These are phyloP conservation scores for Xenosphaeropsis pyriputrescens DNA, from an alignment of 2,329 filamentous ascomycete species.

Conservation along the genomic window DNA sequence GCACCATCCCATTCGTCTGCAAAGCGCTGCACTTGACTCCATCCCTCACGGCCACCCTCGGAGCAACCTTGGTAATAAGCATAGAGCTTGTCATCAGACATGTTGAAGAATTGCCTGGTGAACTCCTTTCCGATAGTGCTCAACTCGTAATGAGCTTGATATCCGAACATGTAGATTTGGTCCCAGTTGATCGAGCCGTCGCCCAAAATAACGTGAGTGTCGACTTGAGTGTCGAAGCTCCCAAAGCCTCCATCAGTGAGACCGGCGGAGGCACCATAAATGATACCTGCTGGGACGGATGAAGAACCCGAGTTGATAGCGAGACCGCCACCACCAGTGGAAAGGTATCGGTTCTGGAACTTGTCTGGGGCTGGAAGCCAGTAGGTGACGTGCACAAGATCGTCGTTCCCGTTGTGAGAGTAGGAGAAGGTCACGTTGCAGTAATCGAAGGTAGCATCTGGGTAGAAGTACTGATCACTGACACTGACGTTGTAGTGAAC, in stretches of 20 bases:
- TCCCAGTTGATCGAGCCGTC: slow-evolving; percentile 24
- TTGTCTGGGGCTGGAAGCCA: slow-evolving; percentile 25
- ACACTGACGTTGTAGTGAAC: slow-evolving; percentile 19
- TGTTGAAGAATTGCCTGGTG: slow-evolving; percentile 25
- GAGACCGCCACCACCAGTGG: slow-evolving; percentile 29
- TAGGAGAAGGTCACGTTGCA: slow-evolving; percentile 32
- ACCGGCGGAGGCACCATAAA: slow-evolving; percentile 31
- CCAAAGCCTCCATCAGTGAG: slow-evolving; percentile 35
- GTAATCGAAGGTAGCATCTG: slow-evolving; percentile 20
- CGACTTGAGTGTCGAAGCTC: slow-evolving; percentile 24
- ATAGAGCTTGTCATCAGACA: slow-evolving; percentile 16
- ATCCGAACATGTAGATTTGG: slow-evolving; percentile 22
- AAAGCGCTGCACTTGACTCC: slow-evolving; percentile 26
- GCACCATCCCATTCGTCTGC: slow-evolving; percentile 27
- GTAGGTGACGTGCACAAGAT: slow-evolving; percentile 22
- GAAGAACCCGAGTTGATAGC: slow-evolving; percentile 23
- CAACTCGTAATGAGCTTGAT: slow-evolving; percentile 21
- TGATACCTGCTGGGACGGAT: slow-evolving; percentile 23
- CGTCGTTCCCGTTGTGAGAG: slow-evolving; percentile 23
- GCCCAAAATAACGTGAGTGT: slow-evolving; percentile 20
- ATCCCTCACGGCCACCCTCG: slow-evolving; percentile 32
- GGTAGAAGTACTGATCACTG: slow-evolving; percentile 14
- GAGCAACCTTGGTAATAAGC: slow-evolving; percentile 38
- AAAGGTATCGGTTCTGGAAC: slow-evolving; percentile 30
- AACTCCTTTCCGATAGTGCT: slow-evolving; percentile 26